Evolutionary conservation across 2,329 filamentous ascomycete species (phyloP).

Genomic region (Fusarium sarcochroum): DNA sequence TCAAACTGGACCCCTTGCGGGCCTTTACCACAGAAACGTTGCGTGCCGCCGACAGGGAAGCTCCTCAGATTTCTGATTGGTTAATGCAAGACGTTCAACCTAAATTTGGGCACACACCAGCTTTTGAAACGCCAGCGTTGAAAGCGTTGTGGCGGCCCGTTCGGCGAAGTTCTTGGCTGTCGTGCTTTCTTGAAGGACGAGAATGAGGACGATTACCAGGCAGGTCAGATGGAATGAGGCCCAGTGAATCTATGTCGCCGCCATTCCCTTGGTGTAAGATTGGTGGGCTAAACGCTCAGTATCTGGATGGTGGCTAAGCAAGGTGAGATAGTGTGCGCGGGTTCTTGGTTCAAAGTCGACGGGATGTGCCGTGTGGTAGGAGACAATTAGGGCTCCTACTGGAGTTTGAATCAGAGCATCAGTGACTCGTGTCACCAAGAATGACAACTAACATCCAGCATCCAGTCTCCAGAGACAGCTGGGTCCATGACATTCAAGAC

Average conservation of each 20-base stretch:
- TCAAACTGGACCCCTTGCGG: constrained; percentile 46
- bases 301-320: constrained; percentile 19
- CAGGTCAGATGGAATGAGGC: constrained; percentile 33
- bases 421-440: constrained; percentile 24
- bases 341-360: constrained; percentile 4
- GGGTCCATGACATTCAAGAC: constrained; percentile 19
- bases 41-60: constrained; percentile 49
- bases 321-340: constrained; percentile 7
- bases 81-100: constrained; percentile 49
- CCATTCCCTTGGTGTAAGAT: constrained; percentile 36
- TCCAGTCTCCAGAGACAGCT: constrained; percentile 14
- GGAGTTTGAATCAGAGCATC: background rate
- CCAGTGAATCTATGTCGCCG: constrained; percentile 25
- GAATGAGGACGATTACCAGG: background rate
- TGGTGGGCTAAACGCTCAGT: constrained; percentile 48
- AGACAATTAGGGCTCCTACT: constrained; percentile 8
- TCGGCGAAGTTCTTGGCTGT: constrained; percentile 24
- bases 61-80: constrained; percentile 54
- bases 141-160: constrained; percentile 44
- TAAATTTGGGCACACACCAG: constrained; percentile 51
- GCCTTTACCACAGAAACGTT: constrained; percentile 23
- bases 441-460: constrained; percentile 14
- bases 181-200: background rate
- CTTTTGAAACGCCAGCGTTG: constrained; percentile 50
- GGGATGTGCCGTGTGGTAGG: background rate